Conservation (phyloP, 441 rosid genomes). For the Cnidoscolus chayamansa region DNA sequence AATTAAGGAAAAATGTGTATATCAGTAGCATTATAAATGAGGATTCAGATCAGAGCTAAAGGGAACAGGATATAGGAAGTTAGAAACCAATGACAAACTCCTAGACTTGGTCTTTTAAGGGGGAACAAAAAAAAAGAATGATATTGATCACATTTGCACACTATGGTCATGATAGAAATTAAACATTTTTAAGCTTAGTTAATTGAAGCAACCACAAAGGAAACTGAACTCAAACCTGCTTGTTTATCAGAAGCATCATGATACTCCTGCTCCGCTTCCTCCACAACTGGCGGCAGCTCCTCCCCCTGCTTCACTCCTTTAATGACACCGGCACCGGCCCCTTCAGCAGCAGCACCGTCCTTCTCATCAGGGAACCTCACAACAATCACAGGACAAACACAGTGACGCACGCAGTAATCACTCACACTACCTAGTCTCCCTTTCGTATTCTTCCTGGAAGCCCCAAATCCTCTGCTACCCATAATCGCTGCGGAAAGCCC, state of each 20-base stretch:
- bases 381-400: constrained; percentile 69
- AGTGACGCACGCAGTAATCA: constrained; percentile 70
- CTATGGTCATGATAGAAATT: not conserved
- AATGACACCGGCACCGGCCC: not conserved
- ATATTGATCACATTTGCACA: not conserved
- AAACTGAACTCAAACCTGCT: constrained; percentile 30
- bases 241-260: constrained; percentile 42
- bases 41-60: not conserved
- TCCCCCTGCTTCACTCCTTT: constrained; percentile 27
- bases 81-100: not conserved
- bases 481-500: constrained; percentile 60
- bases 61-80: not conserved
- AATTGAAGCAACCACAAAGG: not conserved
- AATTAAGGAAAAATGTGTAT: too few relatives aligned
- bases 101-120: not conserved
- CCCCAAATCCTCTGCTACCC: constrained; percentile 86
- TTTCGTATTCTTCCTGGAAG: constrained; percentile 37
- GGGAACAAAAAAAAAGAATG: not conserved
- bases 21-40: not conserved
- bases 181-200: not conserved
- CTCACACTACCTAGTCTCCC: constrained; percentile 82
- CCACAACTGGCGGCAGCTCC: constrained; percentile 35
- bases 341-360: constrained; percentile 30
- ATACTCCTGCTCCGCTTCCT: constrained; percentile 47
- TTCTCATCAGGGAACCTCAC: constrained; percentile 52